phyloP scores from a whole-genome alignment of 495 filamentous ascomycete species.

The Astrocystis sublimbata region DNA sequence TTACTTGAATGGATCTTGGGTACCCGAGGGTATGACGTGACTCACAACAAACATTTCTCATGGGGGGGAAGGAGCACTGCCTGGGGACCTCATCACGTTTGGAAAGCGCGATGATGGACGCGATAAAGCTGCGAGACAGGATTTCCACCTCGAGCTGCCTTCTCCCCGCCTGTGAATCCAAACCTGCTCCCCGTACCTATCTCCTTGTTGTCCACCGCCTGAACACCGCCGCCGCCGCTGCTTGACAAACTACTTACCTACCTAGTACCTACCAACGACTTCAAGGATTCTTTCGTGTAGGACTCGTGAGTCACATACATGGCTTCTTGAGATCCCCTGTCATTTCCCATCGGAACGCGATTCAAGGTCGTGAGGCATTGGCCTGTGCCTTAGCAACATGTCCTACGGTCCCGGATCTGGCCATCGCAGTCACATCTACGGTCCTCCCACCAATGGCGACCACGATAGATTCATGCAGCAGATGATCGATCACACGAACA shows the following conservation, averaged over 20 bases:
- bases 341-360: too few relatives aligned
- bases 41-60: neutral
- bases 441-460: constrained; percentile 13
- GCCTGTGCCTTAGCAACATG: neutral
- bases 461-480: constrained; percentile 30
- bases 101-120: constrained; percentile 7
- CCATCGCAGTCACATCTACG: constrained; percentile 16
- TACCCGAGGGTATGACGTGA: constrained; percentile 1
- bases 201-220: too few relatives aligned
- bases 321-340: too few relatives aligned
- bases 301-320: too few relatives aligned
- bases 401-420: constrained; percentile 11
- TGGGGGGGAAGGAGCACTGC: neutral
- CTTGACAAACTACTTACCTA: too few relatives aligned
- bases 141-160: neutral
- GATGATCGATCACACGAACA: constrained; percentile 31
- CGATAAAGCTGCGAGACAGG: neutral
- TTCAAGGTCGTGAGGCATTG: too few relatives aligned
- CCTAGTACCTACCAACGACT: too few relatives aligned
- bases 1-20: too few relatives aligned
- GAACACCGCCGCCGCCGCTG: too few relatives aligned
- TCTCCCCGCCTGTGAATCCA: neutral
- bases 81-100: neutral
- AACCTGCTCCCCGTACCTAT: neutral
- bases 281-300: too few relatives aligned